Evolutionary conservation across 2,329 filamentous ascomycete genomes (phyloP), one percentile per base, ranked within the genome.

Genomic region (Beauveria sp.): DNA sequence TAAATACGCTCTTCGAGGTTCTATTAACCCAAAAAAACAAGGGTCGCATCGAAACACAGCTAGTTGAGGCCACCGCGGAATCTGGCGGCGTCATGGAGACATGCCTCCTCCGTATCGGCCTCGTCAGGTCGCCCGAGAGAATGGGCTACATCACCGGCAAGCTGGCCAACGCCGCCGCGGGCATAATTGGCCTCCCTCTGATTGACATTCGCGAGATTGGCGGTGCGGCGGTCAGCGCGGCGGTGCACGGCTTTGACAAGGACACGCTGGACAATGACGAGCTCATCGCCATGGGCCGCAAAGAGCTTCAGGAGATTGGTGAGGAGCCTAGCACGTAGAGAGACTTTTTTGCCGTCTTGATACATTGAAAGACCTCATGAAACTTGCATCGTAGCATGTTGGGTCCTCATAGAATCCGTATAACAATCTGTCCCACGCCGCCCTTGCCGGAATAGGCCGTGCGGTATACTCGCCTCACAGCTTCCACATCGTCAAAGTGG

Each of bases 21-120:
- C 9, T n/a, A 52, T 40, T 34, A 47, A 54, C 43, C 54, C 24
- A 43, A 0, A 4, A 5, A 3, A 1, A 53, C n/a, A 38, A 82
- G 80, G 80, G 80, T 7, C 74, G 79, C 47, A 74, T 75, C 0
- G 81, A 83, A 64, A 75, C 66, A 8, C 66, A 70, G 20, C 69
- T 82, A 4, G 71, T 81, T 4, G 71, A 71, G 1, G 75, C 74
- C 22, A 77, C 77, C 3, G 66, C 72, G 22, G 65, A 77, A 9
- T 71, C 75, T n/a, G 65, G 71, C 1, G 74, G 72, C 2, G 60
- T 67, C 1, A 66, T 80, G 26, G 73, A 80, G 61, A 71, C 69
- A 0, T 68, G 68, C n/a, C 67, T 78, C 1, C 75, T 71, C 6
- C 80, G 77, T 60, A 73, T 78, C 0, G 79, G 79, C 0, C 61